phyloP scores from a whole-genome alignment of 805 yeast species.

The Saccharomycopsis vini region DNA sequence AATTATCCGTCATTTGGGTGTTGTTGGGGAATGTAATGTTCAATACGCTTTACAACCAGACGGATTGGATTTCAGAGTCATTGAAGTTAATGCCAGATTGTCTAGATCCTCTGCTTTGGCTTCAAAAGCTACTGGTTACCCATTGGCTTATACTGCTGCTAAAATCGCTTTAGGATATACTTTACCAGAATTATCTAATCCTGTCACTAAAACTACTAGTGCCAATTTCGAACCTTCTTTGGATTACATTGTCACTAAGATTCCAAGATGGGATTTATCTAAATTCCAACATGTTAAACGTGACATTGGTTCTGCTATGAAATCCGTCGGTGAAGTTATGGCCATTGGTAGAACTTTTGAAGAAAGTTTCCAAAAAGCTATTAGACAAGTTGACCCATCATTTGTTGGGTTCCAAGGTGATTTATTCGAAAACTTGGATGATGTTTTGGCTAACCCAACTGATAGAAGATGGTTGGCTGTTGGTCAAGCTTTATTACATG shows the following conservation, averaged over 20 bases:
- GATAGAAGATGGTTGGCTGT: constrained; percentile 98
- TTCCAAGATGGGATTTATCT: constrained; percentile 96
- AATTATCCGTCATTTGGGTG: constrained; percentile 95
- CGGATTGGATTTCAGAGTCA: constrained; percentile 90
- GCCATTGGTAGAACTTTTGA: constrained; percentile 97
- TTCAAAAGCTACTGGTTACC: constrained; percentile 97
- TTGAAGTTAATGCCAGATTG: constrained; percentile 94
- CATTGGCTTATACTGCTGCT: constrained; percentile 97
- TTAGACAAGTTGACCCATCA: constrained; percentile 91
- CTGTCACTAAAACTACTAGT: constrained; percentile 91
- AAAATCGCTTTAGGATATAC: constrained; percentile 93
- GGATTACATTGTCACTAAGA: constrained; percentile 93
- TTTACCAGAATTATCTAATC: constrained; percentile 89
- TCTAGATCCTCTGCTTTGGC: constrained; percentile 97
- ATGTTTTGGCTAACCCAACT: constrained; percentile 73
- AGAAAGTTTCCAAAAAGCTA: constrained; percentile 95
- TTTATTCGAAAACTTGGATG: constrained; percentile 67
- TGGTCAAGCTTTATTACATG: constrained; percentile 91
- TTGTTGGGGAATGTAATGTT: constrained; percentile 97
- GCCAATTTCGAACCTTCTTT: constrained; percentile 96
- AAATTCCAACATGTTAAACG: constrained; percentile 94
- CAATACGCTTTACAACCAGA: constrained; percentile 96
- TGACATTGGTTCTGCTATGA: constrained; percentile 92
- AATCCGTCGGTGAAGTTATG: constrained; percentile 99
- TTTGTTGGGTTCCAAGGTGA: constrained; percentile 86